Percentiles rank a stretch among this genome's conserved stretches.
phyloP scores from a whole-genome alignment of 345 rosid genomes.

The Eutrema heterophyllum region DNA sequence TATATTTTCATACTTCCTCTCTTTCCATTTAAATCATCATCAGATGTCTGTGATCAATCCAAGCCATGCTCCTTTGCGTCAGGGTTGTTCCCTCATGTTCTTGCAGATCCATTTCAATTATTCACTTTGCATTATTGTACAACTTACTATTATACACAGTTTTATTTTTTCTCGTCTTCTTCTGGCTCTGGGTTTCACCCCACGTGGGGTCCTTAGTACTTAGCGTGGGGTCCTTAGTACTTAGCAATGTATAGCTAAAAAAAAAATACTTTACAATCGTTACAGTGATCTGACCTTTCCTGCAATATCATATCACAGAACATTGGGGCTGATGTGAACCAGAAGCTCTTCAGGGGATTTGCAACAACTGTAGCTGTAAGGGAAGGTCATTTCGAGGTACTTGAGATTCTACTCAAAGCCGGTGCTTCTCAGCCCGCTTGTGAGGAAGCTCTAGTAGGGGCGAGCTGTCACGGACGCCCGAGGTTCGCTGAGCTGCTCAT shows the following conservation, averaged over 20 bases:
- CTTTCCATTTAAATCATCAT: slow-evolving; percentile 23
- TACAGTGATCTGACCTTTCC: slow-evolving; percentile 3
- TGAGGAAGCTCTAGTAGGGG: slow-evolving; percentile 87
- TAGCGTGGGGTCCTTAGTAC: slow-evolving; percentile 1
- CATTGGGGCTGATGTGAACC: slow-evolving; percentile 90
- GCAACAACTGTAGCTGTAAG: slow-evolving; percentile 92
- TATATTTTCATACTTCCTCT: slow-evolving; percentile 18
- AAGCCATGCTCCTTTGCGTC: slow-evolving; percentile 33
- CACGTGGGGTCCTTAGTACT: slow-evolving; percentile 13
- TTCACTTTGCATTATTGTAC: slow-evolving; percentile 25
- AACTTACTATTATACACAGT: slow-evolving; percentile 6
- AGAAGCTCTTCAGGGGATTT: slow-evolving; percentile 85
- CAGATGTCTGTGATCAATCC: slow-evolving; percentile 22
- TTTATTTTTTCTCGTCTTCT: slow-evolving; percentile 8
- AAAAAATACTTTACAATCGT: not conserved
- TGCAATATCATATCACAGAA: slow-evolving; percentile 44
- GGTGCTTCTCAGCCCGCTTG: slow-evolving; percentile 94
- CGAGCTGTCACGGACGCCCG: slow-evolving; percentile 76
- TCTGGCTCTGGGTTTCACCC: slow-evolving; percentile 7
- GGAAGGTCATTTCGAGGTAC: slow-evolving; percentile 76
- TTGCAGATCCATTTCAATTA: slow-evolving; percentile 16
- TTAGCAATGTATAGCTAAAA: not conserved
- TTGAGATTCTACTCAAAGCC: slow-evolving; percentile 81
- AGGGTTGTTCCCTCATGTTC: slow-evolving; percentile 32
- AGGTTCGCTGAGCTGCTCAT: slow-evolving; percentile 67